Evolutionary conservation across 163 green algal species (phyloP).

Genomic region (Scenedesmus sp.): DNA sequence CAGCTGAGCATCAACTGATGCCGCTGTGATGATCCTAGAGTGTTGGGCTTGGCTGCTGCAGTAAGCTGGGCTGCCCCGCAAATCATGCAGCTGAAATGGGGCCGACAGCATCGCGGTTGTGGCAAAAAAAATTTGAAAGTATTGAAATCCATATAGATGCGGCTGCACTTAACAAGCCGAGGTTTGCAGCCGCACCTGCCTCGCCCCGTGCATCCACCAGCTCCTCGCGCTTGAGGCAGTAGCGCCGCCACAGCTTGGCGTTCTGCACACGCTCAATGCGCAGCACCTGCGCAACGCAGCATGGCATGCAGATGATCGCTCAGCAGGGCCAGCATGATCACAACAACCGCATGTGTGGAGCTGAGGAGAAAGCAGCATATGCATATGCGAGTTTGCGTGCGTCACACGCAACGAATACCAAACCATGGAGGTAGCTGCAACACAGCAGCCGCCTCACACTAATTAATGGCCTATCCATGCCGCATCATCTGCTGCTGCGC

Average conservation of each 20-base stretch:
- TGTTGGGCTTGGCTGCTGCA: too few relatives aligned
- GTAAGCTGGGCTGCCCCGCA: too few relatives aligned
- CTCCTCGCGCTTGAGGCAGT: conserved; percentile 21
- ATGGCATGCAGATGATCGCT: neutral
- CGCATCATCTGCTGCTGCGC: neutral
- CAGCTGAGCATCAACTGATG: too few relatives aligned
- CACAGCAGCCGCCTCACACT: neutral
- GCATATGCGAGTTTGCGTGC: too few relatives aligned
- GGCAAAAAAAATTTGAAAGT: too few relatives aligned
- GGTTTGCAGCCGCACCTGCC: neutral
- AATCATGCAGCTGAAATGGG: too few relatives aligned
- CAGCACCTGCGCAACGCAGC: conserved; percentile 1
- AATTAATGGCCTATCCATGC: neutral
- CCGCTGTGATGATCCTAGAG: too few relatives aligned
- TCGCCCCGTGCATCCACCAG: conserved; percentile 1
- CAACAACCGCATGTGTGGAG: neutral
- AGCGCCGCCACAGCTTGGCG: conserved; percentile 30
- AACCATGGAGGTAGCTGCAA: neutral
- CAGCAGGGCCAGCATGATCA: neutral
- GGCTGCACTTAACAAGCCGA: neutral
- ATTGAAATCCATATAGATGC: too few relatives aligned
- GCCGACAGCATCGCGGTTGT: too few relatives aligned
- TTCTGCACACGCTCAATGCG: conserved; percentile 39
- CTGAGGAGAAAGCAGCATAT: too few relatives aligned
- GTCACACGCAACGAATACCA: neutral